A percentile compares a stretch with the other conserved stretches of the same genome.
Conservation (phyloP, 768 basidiomycete genomes). For the Termitomyces bulborhizus region DNA sequence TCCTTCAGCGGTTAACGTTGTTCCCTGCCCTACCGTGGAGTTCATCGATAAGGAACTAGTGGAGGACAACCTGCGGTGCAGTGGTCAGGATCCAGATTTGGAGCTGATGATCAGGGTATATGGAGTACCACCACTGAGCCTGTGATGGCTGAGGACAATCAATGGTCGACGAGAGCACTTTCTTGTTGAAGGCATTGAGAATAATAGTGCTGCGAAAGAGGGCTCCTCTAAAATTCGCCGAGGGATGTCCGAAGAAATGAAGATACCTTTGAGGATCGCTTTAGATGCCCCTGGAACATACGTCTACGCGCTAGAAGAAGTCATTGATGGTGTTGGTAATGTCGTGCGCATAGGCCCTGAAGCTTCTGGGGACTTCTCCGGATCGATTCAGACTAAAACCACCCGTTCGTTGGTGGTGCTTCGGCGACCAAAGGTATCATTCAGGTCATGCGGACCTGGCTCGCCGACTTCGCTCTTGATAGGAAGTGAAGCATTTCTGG, state of each 20-base stretch:
- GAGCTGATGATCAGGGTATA: slow-evolving; percentile 58
- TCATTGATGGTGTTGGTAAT: slow-evolving; percentile 83
- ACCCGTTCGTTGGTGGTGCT: slow-evolving; percentile 65
- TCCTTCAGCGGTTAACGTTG: slow-evolving; percentile 60
- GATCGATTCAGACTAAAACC: slow-evolving; percentile 34
- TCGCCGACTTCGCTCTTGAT: slow-evolving; percentile 65
- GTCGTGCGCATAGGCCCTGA: slow-evolving; percentile 42
- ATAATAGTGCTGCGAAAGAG: slow-evolving; percentile 31
- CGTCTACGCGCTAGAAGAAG: slow-evolving; percentile 69
- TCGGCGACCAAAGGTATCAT: slow-evolving; percentile 63
- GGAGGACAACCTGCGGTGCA: slow-evolving; percentile 53
- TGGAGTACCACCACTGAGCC: slow-evolving; percentile 72
- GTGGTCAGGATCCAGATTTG: slow-evolving; percentile 54
- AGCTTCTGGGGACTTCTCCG: slow-evolving; percentile 12
- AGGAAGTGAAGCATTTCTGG: slow-evolving; percentile 55
- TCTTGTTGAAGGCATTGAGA: slow-evolving; percentile 81
- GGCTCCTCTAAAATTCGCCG: slow-evolving; percentile 2
- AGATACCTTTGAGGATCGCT: slow-evolving; percentile 62
- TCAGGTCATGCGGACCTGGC: slow-evolving; percentile 69
- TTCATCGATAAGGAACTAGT: slow-evolving; percentile 43
- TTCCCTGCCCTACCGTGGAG: slow-evolving; percentile 75
- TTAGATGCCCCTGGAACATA: slow-evolving; percentile 62
- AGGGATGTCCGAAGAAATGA: slow-evolving; percentile 45
- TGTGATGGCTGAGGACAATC: slow-evolving; percentile 69
- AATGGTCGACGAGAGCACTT: slow-evolving; percentile 65